These are phyloP conservation scores for Zygosaccharomyces sapae DNA, from an alignment of 1,139 yeast species.

Conservation along the genomic window DNA sequence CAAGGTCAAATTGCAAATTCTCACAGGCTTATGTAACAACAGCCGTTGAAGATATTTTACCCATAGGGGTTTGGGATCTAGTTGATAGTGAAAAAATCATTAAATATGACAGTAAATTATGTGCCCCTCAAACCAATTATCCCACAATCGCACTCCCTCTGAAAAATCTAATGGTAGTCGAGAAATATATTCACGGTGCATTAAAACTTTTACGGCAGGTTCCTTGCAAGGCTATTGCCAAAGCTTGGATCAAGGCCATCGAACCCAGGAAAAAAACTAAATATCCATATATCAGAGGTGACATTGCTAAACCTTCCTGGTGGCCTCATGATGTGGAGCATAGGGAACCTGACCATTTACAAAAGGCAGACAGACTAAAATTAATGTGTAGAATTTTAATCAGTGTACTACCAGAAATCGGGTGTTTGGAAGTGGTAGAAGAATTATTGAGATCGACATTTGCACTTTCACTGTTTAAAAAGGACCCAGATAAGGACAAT, in stretches of 20 bases:
- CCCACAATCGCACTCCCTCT: constrained; percentile 5
- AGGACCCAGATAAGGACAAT: constrained; percentile 14
- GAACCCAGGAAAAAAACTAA: constrained; percentile 66
- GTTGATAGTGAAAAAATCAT: constrained; percentile 12
- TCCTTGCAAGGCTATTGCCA: constrained; percentile 59
- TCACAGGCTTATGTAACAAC: constrained; percentile 13
- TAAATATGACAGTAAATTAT: constrained; percentile 6
- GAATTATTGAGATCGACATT: constrained; percentile 19
- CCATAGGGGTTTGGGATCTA: constrained; percentile 11
- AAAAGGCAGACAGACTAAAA: constrained; percentile 50
- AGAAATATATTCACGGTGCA: constrained; percentile 15
- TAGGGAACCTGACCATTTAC: constrained; percentile 70
- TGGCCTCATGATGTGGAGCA: constrained; percentile 64
- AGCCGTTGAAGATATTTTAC: constrained; percentile 11
- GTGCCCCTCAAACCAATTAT: not conserved
- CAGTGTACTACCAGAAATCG: constrained; percentile 19
- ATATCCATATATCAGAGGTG: constrained; percentile 57
- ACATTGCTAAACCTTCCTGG: constrained; percentile 55
- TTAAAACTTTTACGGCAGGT: constrained; percentile 46
- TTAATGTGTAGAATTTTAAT: constrained; percentile 44
- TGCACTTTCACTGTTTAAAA: constrained; percentile 18
- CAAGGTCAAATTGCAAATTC: constrained; percentile 4
- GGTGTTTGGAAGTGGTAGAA: constrained; percentile 14
- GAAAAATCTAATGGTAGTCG: constrained; percentile 7
- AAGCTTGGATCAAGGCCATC: constrained; percentile 60